Evolutionary conservation across 495 filamentous ascomycete species (phyloP).

Genomic region (Evernia prunastri): DNA sequence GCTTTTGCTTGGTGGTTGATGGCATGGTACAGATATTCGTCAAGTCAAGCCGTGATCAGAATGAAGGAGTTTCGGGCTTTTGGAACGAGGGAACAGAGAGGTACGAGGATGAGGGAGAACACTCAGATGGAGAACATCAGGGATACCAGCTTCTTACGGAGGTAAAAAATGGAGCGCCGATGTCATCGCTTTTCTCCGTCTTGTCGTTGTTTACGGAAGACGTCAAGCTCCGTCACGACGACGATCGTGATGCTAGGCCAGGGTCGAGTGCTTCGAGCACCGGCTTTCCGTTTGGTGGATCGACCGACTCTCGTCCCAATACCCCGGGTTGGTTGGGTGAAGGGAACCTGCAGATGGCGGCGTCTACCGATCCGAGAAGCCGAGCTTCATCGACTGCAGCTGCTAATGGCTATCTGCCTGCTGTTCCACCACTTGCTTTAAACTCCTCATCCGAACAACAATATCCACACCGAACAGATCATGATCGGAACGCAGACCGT

Average conservation of each 20-base stretch:
- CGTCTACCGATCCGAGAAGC: slow-evolving; percentile 17
- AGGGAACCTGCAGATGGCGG: slow-evolving; percentile 30
- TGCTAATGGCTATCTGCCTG: slow-evolving; percentile 35
- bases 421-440: slow-evolving; percentile 69
- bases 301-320: slow-evolving; percentile 41
- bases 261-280: slow-evolving; percentile 41
- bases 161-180: slow-evolving; percentile 95
- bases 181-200: slow-evolving; percentile 97
- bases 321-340: slow-evolving; percentile 40
- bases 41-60: slow-evolving; percentile 66
- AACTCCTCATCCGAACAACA: slow-evolving; percentile 40
- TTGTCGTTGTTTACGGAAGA: slow-evolving; percentile 95
- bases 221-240: slow-evolving; percentile 64
- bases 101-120: slow-evolving; percentile 63
- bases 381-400: slow-evolving; percentile 22
- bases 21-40: slow-evolving; percentile 97
- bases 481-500: slow-evolving; percentile 11
- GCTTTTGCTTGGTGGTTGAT: slow-evolving; percentile 96
- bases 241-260: slow-evolving; percentile 49
- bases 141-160: slow-evolving; percentile 92
- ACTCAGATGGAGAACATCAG: slow-evolving; percentile 53
- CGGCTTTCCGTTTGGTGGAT: slow-evolving; percentile 30
- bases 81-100: slow-evolving; percentile 32
- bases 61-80: slow-evolving; percentile 31
- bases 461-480: slow-evolving; percentile 23